Evolutionary conservation across 1,284 basidiomycete genomes (phyloP).

Genomic region (Boletellus deceptivus): DNA sequence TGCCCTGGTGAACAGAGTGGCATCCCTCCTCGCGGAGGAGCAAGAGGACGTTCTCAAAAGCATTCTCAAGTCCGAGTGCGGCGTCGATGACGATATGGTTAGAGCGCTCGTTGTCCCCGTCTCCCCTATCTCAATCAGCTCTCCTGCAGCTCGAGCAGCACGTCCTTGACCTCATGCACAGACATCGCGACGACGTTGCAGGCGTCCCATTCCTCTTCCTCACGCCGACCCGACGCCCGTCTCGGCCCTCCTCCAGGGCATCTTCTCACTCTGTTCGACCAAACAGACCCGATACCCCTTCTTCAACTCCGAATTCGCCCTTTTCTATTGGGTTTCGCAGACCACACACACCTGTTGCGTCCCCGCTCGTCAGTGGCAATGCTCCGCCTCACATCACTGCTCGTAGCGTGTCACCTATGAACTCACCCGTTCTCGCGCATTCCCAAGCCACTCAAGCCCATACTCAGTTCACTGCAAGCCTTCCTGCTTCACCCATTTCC

Average conservation of each 20-base stretch:
- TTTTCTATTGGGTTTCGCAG: conserved; percentile 68
- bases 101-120: conserved; percentile 20
- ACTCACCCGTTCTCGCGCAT: conserved; percentile 66
- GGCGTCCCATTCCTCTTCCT: conserved; percentile 80
- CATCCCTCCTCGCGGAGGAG: conserved; percentile 72
- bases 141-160: conserved; percentile 65
- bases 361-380: conserved; percentile 60
- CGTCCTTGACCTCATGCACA: conserved; percentile 84
- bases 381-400: conserved; percentile 59
- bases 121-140: conserved; percentile 14
- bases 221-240: conserved; percentile 75
- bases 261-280: conserved; percentile 67
- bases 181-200: conserved; percentile 77
- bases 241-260: conserved; percentile 78
- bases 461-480: conserved; percentile 67
- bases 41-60: conserved; percentile 83
- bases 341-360: conserved; percentile 73
- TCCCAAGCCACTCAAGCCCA: conserved; percentile 46
- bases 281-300: conserved; percentile 69
- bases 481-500: conserved; percentile 61
- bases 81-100: conserved; percentile 76
- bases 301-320: conserved; percentile 66
- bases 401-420: conserved; percentile 60
- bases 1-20: conserved; percentile 65
- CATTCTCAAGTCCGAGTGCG: conserved; percentile 68